Evolutionary conservation across 2,329 filamentous ascomycete species (phyloP).

Genomic region (Talaromyces sp.): DNA sequence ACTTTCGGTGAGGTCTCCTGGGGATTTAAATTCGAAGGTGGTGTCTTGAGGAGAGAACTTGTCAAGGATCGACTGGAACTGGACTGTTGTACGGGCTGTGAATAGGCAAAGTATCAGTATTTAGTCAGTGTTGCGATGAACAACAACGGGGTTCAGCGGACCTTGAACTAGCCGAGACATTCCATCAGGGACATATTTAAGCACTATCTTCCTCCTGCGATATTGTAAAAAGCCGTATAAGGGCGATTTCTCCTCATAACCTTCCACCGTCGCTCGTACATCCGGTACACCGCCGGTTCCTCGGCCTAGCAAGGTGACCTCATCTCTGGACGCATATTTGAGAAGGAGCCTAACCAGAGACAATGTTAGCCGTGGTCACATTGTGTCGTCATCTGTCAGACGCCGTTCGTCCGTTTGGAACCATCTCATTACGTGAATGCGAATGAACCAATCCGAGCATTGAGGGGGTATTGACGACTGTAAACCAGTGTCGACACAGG

Average conservation of each 20-base stretch:
- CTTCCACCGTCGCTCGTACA: conserved; percentile 71
- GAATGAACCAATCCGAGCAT: not conserved
- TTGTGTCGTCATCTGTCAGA: not conserved
- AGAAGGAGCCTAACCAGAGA: conserved; percentile 73
- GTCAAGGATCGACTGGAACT: conserved; percentile 61
- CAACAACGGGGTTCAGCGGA: conserved; percentile 44
- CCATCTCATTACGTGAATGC: not conserved
- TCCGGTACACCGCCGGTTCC: conserved; percentile 82
- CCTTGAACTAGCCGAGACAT: conserved; percentile 91
- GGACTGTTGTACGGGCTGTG: conserved; percentile 74
- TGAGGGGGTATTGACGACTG: not conserved
- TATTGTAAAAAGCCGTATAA: conserved; percentile 91
- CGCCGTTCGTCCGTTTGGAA: not conserved
- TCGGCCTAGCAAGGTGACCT: conserved; percentile 71
- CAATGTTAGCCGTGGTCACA: conserved; percentile 21
- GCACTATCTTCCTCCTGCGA: conserved; percentile 79
- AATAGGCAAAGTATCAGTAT: not conserved
- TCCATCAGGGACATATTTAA: conserved; percentile 89
- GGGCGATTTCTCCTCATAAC: conserved; percentile 80
- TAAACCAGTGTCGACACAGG: too few species aligned
- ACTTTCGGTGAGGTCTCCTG: conserved; percentile 80
- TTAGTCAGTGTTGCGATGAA: conserved; percentile 13
- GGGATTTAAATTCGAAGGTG: conserved; percentile 69
- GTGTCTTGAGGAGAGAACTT: conserved; percentile 83
- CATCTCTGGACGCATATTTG: conserved; percentile 85